Evolutionary conservation across 345 rosid species (phyloP).

Genomic region (Ceriops tagal): DNA sequence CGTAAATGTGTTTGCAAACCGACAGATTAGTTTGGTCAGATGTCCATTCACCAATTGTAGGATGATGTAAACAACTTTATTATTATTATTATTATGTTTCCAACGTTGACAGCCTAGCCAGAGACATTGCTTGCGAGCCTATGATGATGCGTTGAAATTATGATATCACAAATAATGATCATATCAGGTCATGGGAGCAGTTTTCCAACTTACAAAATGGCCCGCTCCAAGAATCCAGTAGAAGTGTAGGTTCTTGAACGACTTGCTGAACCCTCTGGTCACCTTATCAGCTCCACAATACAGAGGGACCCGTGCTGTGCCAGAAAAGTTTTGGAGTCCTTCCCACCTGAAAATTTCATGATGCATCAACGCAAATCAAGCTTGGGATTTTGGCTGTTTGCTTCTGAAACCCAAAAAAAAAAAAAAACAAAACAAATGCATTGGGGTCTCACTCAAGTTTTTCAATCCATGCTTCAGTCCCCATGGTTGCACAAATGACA

Average conservation of each 20-base stretch:
- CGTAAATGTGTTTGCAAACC: too few species aligned
- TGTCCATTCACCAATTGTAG: too few species aligned
- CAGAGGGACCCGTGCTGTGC: slow-evolving; percentile 46
- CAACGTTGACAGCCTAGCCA: too few species aligned
- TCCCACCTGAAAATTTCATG: slow-evolving; percentile 57
- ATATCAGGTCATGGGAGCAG: too few species aligned
- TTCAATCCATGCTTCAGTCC: slow-evolving; percentile 84
- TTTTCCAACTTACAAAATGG: slow-evolving; percentile 67
- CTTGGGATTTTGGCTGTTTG: too few species aligned
- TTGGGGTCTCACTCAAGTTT: slow-evolving; percentile 62
- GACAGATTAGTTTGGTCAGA: too few species aligned
- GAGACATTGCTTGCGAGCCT: too few species aligned
- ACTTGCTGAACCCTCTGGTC: slow-evolving; percentile 71
- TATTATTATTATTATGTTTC: too few species aligned
- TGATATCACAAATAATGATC: too few species aligned
- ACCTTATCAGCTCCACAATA: slow-evolving; percentile 41
- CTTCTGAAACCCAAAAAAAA: not conserved
- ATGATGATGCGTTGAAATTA: too few species aligned
- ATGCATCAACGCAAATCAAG: not conserved
- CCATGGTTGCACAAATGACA: slow-evolving; percentile 79
- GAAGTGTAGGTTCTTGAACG: slow-evolving; percentile 69
- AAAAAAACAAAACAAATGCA: not conserved
- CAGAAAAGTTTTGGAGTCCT: slow-evolving; percentile 44
- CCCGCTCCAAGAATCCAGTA: slow-evolving; percentile 98
- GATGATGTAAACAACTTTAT: too few species aligned